Percentiles rank a stretch among this genome's conserved stretches.
Conservation (phyloP, 257 asterid genomes). For the Solanum chmielewskii region DNA sequence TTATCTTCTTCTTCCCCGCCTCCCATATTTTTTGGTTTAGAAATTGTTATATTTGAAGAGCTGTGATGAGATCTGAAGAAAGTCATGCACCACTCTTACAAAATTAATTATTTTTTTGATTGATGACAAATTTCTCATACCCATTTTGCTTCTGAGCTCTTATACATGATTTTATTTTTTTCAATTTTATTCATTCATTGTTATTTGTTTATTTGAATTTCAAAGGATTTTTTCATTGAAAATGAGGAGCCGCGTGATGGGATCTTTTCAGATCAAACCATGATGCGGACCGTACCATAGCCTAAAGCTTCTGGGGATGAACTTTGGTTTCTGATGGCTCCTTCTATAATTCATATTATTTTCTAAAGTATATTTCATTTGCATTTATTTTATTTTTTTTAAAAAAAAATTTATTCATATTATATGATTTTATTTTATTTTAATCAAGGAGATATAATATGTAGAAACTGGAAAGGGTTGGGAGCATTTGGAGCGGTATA, state of each 20-base stretch:
- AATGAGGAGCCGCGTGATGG: neutral
- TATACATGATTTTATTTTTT: too few species aligned
- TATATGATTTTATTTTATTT: too few species aligned
- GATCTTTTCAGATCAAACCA: neutral
- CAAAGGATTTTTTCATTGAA: neutral
- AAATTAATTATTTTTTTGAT: neutral
- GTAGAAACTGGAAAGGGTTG: too few species aligned
- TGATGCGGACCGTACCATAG: neutral
- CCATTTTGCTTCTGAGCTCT: neutral
- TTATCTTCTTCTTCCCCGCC: too few species aligned
- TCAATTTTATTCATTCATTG: neutral
- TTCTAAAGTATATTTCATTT: neutral
- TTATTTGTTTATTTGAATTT: neutral
- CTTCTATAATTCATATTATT: neutral
- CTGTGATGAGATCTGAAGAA: neutral
- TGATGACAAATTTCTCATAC: neutral
- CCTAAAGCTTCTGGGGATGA: neutral
- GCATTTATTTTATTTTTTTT: too few species aligned
- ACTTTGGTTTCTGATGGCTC: neutral
- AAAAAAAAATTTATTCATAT: too few species aligned
- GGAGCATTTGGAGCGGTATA: too few species aligned
- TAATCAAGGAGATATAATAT: too few species aligned
- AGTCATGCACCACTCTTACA: conserved; percentile 1
- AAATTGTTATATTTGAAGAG: neutral
- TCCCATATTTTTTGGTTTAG: too few species aligned